These are phyloP conservation scores for Harrya chromipes DNA, from an alignment of 768 basidiomycete species.

Conservation along the genomic window DNA sequence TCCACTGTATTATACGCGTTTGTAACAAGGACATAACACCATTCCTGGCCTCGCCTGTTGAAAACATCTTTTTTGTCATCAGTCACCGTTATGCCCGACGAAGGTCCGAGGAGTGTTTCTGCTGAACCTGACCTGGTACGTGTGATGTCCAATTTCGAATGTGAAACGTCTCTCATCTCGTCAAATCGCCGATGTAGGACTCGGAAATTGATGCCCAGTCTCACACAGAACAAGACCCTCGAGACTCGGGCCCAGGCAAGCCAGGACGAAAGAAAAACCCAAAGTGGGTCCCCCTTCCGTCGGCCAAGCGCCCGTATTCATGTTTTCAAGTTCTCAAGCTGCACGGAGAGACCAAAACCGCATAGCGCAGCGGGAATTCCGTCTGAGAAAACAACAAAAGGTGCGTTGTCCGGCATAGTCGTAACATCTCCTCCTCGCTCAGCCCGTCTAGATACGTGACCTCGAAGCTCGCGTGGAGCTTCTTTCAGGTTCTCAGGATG, in stretches of 20 bases:
- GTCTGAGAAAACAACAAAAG: conserved; percentile 87
- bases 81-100: conserved; percentile 43
- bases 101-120: conserved; percentile 58
- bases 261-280: conserved; percentile 87
- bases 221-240: conserved; percentile 26
- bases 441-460: conserved; percentile 73
- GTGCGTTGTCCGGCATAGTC: conserved; percentile 34
- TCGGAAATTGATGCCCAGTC: conserved; percentile 73
- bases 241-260: conserved; percentile 24
- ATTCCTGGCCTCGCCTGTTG: background rate
- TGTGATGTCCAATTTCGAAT: conserved; percentile 6
- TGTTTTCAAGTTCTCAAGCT: conserved; percentile 67
- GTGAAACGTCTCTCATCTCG: conserved; percentile 11
- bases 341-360: conserved; percentile 87
- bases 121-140: conserved; percentile 52
- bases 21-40: background rate
- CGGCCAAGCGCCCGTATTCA: conserved; percentile 13
- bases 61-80: conserved; percentile 32
- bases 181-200: conserved; percentile 39
- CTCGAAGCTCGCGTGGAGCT: conserved; percentile 95
- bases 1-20: no score
- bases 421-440: background rate
- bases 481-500: conserved; percentile 88
- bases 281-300: conserved; percentile 49
- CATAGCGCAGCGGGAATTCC: conserved; percentile 92